These are phyloP conservation scores for Fusarium siculi DNA, from an alignment of 2,329 filamentous ascomycete species.

Conservation along the genomic window DNA sequence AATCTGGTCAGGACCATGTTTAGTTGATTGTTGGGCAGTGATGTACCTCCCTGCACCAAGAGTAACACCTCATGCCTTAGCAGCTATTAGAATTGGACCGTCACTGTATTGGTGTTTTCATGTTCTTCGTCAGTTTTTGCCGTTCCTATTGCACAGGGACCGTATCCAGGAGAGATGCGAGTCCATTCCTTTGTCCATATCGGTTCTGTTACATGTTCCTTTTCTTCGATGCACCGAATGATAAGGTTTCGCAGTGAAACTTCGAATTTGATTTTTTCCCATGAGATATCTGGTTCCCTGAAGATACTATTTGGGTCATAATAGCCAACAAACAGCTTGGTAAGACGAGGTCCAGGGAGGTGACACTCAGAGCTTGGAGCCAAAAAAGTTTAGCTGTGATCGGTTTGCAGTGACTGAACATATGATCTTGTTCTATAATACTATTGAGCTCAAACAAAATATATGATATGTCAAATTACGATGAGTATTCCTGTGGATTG, in stretches of 20 bases:
- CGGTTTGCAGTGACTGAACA: neutral
- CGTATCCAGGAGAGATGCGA: neutral
- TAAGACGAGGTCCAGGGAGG: neutral
- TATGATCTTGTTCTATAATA: neutral
- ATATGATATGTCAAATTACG: neutral
- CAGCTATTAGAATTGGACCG: neutral
- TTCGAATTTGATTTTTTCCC: fast-evolving
- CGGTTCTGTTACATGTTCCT: neutral
- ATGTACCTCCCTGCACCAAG: neutral
- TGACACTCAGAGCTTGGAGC: neutral
- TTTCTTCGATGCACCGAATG: neutral
- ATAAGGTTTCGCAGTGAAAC: no score
- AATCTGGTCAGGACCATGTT: neutral
- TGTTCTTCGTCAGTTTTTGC: neutral
- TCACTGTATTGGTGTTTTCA: neutral
- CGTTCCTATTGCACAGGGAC: neutral
- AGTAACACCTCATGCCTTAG: no score
- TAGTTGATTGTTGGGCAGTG: neutral
- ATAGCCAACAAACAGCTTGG: neutral
- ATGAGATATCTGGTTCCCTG: neutral
- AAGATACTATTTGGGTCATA: neutral
- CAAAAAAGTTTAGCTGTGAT: neutral
- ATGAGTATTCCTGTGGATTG: neutral
- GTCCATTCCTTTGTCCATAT: neutral
- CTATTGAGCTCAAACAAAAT: neutral